Conservation (phyloP, 2,329 filamentous ascomycete species). For the Verruconis gallopava region DNA sequence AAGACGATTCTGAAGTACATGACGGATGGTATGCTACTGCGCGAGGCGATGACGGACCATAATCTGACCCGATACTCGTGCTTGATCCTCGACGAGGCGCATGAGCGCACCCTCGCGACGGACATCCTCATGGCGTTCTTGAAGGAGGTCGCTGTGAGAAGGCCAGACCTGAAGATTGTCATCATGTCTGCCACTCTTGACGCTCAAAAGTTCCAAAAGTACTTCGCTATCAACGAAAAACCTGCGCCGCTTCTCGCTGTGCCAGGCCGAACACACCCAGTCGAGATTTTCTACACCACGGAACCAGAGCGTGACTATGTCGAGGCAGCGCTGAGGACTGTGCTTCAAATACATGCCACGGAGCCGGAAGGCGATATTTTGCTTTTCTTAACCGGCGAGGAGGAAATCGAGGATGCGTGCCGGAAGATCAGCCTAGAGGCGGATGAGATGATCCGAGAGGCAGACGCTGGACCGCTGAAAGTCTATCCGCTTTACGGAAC, state of each 20-base stretch:
- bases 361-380: slow-evolving; percentile 88
- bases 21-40: slow-evolving; percentile 96
- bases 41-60: slow-evolving; percentile 87
- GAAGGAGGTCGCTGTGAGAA: slow-evolving; percentile 80
- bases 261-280: slow-evolving; percentile 86
- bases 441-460: slow-evolving; percentile 84
- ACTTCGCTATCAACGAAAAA: slow-evolving; percentile 55
- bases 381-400: slow-evolving; percentile 91
- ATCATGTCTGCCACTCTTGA: slow-evolving; percentile 94
- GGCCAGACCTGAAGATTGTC: slow-evolving; percentile 84
- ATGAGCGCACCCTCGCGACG: slow-evolving; percentile 92
- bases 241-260: slow-evolving; percentile 87
- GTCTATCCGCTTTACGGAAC: slow-evolving; percentile 93
- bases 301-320: slow-evolving; percentile 95
- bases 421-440: slow-evolving; percentile 82
- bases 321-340: slow-evolving; percentile 85
- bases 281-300: slow-evolving; percentile 97
- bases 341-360: slow-evolving; percentile 89
- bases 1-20: slow-evolving; percentile 97
- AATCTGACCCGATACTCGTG: slow-evolving; percentile 83
- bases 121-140: slow-evolving; percentile 89
- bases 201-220: slow-evolving; percentile 93
- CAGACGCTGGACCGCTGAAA: slow-evolving; percentile 75
- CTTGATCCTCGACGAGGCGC: slow-evolving; percentile 96
- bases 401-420: slow-evolving; percentile 95